These are phyloP conservation scores for Peronospora farinosa DNA, from an alignment of 352 stramenopile species.

Conservation along the genomic window DNA sequence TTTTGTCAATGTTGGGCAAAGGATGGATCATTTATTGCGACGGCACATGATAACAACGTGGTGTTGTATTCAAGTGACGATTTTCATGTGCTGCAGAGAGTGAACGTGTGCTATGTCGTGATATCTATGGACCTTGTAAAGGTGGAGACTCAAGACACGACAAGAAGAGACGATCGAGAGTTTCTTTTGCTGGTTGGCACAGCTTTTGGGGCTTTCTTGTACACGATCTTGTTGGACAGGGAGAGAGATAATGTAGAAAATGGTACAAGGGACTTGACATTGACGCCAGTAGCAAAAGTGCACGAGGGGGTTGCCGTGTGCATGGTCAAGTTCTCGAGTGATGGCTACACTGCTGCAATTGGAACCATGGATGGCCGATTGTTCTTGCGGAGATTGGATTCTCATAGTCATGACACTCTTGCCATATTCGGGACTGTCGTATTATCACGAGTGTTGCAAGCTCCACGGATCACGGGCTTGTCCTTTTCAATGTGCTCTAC, in stretches of 20 bases:
- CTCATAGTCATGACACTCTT: background rate
- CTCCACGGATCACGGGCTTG: conserved; percentile 50
- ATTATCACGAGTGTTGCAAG: conserved; percentile 34
- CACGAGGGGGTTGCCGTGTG: conserved; percentile 34
- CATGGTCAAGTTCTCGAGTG: conserved; percentile 33
- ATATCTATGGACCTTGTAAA: conserved; percentile 31
- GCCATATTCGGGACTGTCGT: conserved; percentile 22
- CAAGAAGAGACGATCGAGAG: background rate
- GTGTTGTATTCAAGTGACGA: conserved; percentile 28
- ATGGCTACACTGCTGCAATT: conserved; percentile 29
- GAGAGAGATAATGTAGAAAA: background rate
- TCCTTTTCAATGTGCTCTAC: conserved; percentile 34
- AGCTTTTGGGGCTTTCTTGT: conserved; percentile 32
- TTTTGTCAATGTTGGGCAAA: conserved; percentile 54
- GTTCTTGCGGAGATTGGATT: conserved; percentile 29
- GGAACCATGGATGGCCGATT: conserved; percentile 51
- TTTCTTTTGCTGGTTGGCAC: conserved; percentile 30
- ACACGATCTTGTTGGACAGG: conserved; percentile 16
- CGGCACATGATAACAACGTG: conserved; percentile 29
- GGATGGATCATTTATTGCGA: conserved; percentile 26
- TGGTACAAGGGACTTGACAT: background rate
- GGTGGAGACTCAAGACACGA: background rate
- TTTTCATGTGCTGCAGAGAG: conserved; percentile 11
- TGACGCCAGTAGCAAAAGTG: conserved; percentile 12
- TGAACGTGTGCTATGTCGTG: conserved; percentile 32